A percentile compares a stretch with the other conserved stretches of the same genome.
Conservation (phyloP, 2,329 filamentous ascomycete genomes). For the Pseudogymnoascus sp. region DNA sequence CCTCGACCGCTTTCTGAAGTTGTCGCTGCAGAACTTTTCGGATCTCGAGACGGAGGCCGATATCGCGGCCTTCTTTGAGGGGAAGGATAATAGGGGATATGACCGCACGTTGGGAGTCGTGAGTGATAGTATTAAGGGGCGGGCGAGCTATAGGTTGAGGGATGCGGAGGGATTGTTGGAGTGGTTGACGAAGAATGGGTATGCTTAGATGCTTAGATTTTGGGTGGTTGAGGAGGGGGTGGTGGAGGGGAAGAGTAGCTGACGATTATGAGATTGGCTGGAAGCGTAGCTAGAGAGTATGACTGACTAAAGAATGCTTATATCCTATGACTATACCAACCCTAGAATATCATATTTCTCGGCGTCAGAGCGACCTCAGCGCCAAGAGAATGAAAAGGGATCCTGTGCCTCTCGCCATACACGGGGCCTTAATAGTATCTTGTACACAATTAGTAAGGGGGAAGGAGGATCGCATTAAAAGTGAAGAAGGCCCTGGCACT, state of each 20-base stretch:
- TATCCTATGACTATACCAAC: no score
- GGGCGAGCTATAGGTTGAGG: slow-evolving; percentile 73
- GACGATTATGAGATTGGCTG: slow-evolving; percentile 17
- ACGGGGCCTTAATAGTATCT: no score
- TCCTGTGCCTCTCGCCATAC: no score
- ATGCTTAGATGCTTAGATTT: slow-evolving; percentile 34
- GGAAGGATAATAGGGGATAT: slow-evolving; percentile 79
- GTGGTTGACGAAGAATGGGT: slow-evolving; percentile 64
- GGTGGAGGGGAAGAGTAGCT: not conserved
- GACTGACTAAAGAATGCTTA: slow-evolving; percentile 14
- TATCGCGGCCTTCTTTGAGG: slow-evolving; percentile 75
- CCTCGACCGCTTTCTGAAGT: slow-evolving; percentile 78
- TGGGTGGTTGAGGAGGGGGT: not conserved
- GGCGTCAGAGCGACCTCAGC: no score
- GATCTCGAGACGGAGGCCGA: slow-evolving; percentile 63
- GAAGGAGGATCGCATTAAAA: no score
- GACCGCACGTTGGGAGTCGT: slow-evolving; percentile 80
- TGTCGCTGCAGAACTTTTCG: slow-evolving; percentile 71
- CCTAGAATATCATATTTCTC: no score
- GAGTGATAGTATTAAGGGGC: slow-evolving; percentile 75
- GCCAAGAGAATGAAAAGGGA: no score
- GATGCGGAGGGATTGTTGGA: slow-evolving; percentile 67
- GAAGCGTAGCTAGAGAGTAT: not conserved
- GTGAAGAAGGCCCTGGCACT: no score
- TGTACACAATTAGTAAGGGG: no score